Evolutionary conservation across 352 stramenopile genomes (phyloP), one percentile per base, ranked within the genome.

Genomic region (Globisporangium echinulatum): DNA sequence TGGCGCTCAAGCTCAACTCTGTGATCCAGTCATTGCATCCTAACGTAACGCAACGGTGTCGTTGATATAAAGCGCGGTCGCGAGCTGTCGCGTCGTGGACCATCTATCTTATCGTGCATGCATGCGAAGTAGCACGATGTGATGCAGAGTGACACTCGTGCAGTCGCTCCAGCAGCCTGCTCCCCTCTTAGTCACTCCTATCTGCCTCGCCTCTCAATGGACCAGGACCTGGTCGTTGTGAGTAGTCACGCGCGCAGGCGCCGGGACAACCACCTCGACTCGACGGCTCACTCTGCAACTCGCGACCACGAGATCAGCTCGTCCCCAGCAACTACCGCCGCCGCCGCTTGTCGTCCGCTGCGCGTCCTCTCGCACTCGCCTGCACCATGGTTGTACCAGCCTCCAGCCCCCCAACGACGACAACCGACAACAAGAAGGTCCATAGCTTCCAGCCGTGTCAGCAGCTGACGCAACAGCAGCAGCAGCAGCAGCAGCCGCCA

Each of bases 251-350:
- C 14, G 15, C 13, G 8, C n/a, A 38, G 33, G 25, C 47, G 19
- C 39, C 33, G 3, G 14, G 9, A 38, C 19, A 17, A 44, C 15
- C 56, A 14, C 48, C 7, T 44, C 40, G 40, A 11, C 7, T 13
- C 40, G 40, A 44, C 40, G 40, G 4, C 11, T 44, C 60, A 66
- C 33, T 66, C 50, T 17, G 15, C 50, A 61, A 66, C 49, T 58
- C 44, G 33, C 60, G 48, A 33, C 44, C 51, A 66, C 60, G 54
- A 57, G 60, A 57, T 13, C 58, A 54, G 17, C 58, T 58, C 58
- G 58, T 63, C 58, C 50, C 7, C 7, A 44, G 7, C 58, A 7
- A 50, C 46, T 17, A 25, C n/a, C 46, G 5, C 17, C 17, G 46
- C 17, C 15, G 46, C 7, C 46, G 46, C 46, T 44, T 7, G 19